Evolutionary conservation across 805 yeast genomes (phyloP).

Genomic region (Cephaloascus albidus): DNA sequence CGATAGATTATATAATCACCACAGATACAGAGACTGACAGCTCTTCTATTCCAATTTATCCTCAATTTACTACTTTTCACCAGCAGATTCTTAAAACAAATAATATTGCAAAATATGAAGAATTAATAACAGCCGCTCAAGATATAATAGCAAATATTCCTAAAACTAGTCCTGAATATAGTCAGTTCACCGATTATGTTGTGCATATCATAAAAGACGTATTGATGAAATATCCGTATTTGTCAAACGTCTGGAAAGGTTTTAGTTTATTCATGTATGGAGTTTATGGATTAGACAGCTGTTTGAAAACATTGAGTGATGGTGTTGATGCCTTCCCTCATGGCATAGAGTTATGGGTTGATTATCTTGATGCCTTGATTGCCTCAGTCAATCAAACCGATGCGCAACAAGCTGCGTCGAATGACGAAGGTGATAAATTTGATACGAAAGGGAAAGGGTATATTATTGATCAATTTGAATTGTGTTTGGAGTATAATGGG

Average conservation of each 20-base stretch:
- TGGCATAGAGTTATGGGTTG: conserved; percentile 62
- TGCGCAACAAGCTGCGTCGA: conserved; percentile 12
- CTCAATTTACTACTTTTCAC: too few relatives aligned
- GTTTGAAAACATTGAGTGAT: conserved; percentile 32
- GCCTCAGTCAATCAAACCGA: conserved; percentile 19
- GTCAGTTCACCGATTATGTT: too few relatives aligned
- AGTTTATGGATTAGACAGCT: conserved; percentile 41
- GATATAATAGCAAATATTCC: too few relatives aligned
- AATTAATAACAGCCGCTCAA: too few relatives aligned
- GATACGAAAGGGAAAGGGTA: conserved; percentile 10
- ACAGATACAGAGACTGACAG: too few relatives aligned
- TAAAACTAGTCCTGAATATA: too few relatives aligned
- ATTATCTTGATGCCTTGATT: conserved; percentile 46
- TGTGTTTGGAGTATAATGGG: conserved; percentile 49
- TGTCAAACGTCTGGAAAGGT: conserved; percentile 56
- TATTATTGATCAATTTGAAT: conserved; percentile 33
- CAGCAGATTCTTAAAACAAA: too few relatives aligned
- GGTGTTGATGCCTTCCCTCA: conserved; percentile 43
- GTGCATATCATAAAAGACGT: conserved; percentile 11
- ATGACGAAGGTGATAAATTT: too few relatives aligned
- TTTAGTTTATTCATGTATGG: conserved; percentile 48
- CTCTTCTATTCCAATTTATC: too few relatives aligned
- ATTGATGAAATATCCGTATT: conserved; percentile 46
- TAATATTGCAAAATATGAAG: too few relatives aligned
- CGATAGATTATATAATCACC: too few relatives aligned